A percentile compares a stretch with the other conserved stretches of the same genome.
Evolutionary conservation across 495 filamentous ascomycete genomes (phyloP).

Genomic region (Xylaria nigripes): DNA sequence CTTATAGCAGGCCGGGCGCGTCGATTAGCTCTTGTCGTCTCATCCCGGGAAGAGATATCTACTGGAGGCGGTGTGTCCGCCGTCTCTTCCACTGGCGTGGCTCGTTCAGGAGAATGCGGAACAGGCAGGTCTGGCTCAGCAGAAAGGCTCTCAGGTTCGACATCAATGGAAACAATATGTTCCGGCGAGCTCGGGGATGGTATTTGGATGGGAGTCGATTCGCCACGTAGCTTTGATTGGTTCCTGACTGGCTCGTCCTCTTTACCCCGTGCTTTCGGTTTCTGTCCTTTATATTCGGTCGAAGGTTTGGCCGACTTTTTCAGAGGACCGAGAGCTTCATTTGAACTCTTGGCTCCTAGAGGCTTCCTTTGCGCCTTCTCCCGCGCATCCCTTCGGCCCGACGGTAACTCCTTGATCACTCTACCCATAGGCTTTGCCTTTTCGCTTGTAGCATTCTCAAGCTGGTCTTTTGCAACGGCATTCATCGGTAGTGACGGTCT

Average conservation of each 20-base stretch:
- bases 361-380: slow-evolving; percentile 32
- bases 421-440: slow-evolving; percentile 15
- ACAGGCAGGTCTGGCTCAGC: slow-evolving; percentile 21
- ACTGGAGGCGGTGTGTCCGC: slow-evolving; percentile 49
- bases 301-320: slow-evolving; percentile 28
- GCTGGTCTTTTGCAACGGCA: slow-evolving; percentile 9
- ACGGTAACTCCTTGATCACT: slow-evolving; percentile 29
- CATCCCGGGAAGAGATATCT: slow-evolving; percentile 43
- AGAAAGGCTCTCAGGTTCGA: slow-evolving; percentile 27
- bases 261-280: slow-evolving; percentile 11
- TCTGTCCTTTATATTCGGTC: slow-evolving; percentile 15
- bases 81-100: slow-evolving; percentile 22
- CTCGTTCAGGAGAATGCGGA: slow-evolving; percentile 30
- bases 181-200: slow-evolving; percentile 11
- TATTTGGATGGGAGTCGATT: slow-evolving; percentile 20
- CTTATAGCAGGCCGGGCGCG: slow-evolving; percentile 61
- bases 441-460: slow-evolving; percentile 11
- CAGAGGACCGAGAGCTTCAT: slow-evolving; percentile 37
- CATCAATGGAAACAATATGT: slow-evolving; percentile 15
- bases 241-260: slow-evolving; percentile 10
- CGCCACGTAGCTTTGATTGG: slow-evolving; percentile 12
- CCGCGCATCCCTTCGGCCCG: slow-evolving; percentile 17
- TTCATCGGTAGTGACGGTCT: slow-evolving; percentile 3
- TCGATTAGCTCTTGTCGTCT: slow-evolving; percentile 51
- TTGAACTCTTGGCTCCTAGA: slow-evolving; percentile 39